Base-by-base conservation (phyloP, 805 yeast genomes). In the Priceomyces haplophilus region DNA sequence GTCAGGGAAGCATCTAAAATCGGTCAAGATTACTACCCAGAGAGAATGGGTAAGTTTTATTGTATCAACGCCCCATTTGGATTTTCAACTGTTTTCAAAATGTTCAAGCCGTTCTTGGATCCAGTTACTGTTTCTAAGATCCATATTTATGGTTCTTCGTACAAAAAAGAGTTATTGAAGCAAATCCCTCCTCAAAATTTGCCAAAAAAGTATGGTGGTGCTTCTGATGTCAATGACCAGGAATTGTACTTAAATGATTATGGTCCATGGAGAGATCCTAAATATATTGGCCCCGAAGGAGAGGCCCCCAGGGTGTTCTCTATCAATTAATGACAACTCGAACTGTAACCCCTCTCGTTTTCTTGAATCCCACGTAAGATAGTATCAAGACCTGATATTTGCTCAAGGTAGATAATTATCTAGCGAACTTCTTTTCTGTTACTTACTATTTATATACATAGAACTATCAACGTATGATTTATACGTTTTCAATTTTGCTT, bases 11-110 rank as follows among this genome's bases (percentile, higher is more conserved):
- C 99, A 7, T 87, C 97, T 11, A 72, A 78, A 57, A 88, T 93
- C 56, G 97, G 98, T 46, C 99, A 93, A 74, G 88, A 93, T 71
- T 91, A 87, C 69, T 93, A 93, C 64, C 99, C 99, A 12, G 99
- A 93, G 75, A 85, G 98, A 68, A 93, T 93, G 99, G 99, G 99
- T 60, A 89, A 87, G 67, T 93, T 91, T 63, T 91, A 89, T 69
- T 72, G 90, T 56, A 88, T 93, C 68, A 93, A 93, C 61, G 96
- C 98, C 1, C 99, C 99, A 50, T 93, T 89, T 61, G 99, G 99
- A 2, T 93, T 93, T 69, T 81, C 96, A 30, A 83, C 97, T 32
- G 97, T 95, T 32, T 93, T 91, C 78, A 80, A 81, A 63, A 61
- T 90, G 42, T 87, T 93, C 73, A 89, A 89, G 72, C 91, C 95